A percentile compares a stretch with the other conserved stretches of the same genome.
Conservation (phyloP, 805 yeast genomes). For the Suhomyces emberorum region DNA sequence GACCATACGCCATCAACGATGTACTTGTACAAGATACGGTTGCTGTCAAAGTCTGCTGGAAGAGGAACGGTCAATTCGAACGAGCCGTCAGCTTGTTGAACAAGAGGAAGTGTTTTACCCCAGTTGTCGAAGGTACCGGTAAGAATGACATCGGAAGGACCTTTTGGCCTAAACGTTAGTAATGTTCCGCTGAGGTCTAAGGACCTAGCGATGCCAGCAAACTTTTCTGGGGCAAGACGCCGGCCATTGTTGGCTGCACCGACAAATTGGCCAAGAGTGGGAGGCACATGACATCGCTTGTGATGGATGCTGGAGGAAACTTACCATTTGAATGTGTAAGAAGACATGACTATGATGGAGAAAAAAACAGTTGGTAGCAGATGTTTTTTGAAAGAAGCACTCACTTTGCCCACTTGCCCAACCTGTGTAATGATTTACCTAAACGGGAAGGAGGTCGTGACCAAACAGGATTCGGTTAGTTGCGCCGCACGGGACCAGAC, state of each 20-base stretch:
- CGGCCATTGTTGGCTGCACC: too few species aligned
- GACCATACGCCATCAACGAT: constrained; percentile 72
- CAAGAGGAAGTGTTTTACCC: constrained; percentile 57
- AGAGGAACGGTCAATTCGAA: constrained; percentile 60
- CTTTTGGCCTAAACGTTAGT: constrained; percentile 36
- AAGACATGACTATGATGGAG: constrained; percentile 15
- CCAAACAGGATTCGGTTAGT: neutral
- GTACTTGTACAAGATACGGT: constrained; percentile 51
- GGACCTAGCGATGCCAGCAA: too few species aligned
- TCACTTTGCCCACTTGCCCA: constrained; percentile 3
- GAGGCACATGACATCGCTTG: neutral
- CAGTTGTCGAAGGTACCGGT: constrained; percentile 73
- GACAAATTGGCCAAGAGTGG: neutral
- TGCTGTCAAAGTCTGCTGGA: constrained; percentile 28
- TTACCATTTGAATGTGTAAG: constrained; percentile 40
- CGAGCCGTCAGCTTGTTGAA: constrained; percentile 58
- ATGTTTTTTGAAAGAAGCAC: too few species aligned
- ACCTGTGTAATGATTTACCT: constrained; percentile 2
- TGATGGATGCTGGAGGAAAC: constrained; percentile 15
- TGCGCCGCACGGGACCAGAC: neutral
- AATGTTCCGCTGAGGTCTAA: neutral
- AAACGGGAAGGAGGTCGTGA: constrained; percentile 5
- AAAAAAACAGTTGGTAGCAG: too few species aligned
- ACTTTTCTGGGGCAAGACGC: too few species aligned
- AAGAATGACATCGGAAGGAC: constrained; percentile 53